Evolutionary conservation across 495 filamentous ascomycete species (phyloP).

Genomic region (Aspergillus cavernicola): DNA sequence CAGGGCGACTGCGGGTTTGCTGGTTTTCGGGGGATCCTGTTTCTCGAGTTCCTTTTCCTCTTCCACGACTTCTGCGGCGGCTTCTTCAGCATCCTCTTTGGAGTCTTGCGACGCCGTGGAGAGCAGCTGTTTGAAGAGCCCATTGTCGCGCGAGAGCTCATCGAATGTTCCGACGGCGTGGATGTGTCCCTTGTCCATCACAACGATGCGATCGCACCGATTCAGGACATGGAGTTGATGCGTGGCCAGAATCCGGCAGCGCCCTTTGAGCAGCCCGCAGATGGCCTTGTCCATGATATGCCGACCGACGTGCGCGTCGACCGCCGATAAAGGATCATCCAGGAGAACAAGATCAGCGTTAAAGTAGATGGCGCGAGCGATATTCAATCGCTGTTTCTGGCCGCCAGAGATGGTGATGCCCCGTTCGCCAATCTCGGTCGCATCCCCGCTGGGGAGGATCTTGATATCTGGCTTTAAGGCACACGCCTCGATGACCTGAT

Average conservation of each 20-base stretch:
- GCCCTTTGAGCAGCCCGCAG: conserved; percentile 80
- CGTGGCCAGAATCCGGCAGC: conserved; percentile 86
- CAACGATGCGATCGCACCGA: conserved; percentile 85
- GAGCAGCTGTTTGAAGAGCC: conserved; percentile 76
- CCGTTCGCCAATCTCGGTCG: conserved; percentile 58
- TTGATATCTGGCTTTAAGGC: conserved; percentile 55
- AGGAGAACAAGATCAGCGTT: conserved; percentile 77
- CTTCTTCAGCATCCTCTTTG: conserved; percentile 33
- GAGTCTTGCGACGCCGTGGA: conserved; percentile 70
- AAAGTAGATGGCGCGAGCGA: conserved; percentile 82
- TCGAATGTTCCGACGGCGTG: conserved; percentile 83
- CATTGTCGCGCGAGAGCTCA: conserved; percentile 73
- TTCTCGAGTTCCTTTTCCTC: conserved; percentile 28
- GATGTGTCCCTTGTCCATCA: conserved; percentile 83
- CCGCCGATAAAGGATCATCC: conserved; percentile 79
- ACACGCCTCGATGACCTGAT: conserved; percentile 54
- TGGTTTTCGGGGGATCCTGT: conserved; percentile 43
- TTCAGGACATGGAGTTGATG: conserved; percentile 91
- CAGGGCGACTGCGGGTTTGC: conserved; percentile 46
- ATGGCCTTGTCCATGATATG: conserved; percentile 98
- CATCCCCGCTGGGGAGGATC: conserved; percentile 52
- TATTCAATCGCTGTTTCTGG: conserved; percentile 66
- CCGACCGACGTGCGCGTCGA: conserved; percentile 83
- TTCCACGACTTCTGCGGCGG: conserved; percentile 39
- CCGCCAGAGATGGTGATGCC: conserved; percentile 66